Conservation (phyloP, 306 rosid species). For the Neltuma alba region DNA sequence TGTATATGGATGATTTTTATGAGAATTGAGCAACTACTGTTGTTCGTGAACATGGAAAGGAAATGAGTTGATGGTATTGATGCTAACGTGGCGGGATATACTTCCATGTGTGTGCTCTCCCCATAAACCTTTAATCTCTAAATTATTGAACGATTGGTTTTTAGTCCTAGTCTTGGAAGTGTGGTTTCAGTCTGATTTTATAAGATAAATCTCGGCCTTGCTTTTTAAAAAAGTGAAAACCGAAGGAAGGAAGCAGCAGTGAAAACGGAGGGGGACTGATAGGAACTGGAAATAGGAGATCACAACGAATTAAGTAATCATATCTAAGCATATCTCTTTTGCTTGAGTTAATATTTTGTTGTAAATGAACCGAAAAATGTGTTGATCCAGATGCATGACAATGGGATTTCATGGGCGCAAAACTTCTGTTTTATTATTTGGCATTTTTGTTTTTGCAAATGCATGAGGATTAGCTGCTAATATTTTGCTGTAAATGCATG, state of each 20-base stretch:
- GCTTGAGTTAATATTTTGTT: background rate
- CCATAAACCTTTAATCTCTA: background rate
- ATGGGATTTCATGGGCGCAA: background rate
- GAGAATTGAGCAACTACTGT: background rate
- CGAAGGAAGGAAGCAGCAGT: background rate
- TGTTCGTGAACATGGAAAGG: background rate
- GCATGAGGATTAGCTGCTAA: background rate
- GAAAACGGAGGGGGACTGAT: constrained; percentile 11
- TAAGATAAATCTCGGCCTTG: background rate
- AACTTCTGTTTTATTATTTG: background rate
- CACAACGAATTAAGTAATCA: background rate
- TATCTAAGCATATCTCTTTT: constrained; percentile 8
- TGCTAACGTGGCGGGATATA: background rate
- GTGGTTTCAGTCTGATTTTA: background rate
- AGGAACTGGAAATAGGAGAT: background rate
- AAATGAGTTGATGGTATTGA: constrained; percentile 25
- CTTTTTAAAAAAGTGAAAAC: constrained; percentile 1
- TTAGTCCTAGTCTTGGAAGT: background rate
- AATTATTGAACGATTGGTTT: constrained; percentile 11
- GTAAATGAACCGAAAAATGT: background rate
- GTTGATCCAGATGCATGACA: background rate
- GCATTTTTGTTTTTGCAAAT: background rate
- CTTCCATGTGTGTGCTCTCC: background rate
- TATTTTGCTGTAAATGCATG: background rate
- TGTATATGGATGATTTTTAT: background rate